phyloP scores from a whole-genome alignment of 2,329 filamentous ascomycete genomes.

The Pseudogymnoascus sp. region DNA sequence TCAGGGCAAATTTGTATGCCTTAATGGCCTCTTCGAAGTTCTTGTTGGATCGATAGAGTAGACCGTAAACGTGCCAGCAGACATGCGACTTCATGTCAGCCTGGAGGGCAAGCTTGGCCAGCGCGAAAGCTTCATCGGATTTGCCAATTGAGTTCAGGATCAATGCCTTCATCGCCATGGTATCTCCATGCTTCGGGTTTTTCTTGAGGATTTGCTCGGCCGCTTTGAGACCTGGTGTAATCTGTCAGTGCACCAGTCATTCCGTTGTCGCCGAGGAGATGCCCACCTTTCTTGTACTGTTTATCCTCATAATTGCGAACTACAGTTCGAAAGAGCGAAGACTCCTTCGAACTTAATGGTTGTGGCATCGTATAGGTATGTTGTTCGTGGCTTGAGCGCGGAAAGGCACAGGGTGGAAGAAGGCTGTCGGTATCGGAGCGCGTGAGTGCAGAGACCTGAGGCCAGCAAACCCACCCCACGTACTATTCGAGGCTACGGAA shows the following conservation, averaged over 20 bases:
- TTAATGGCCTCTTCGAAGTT: conserved; percentile 99
- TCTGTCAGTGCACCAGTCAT: conserved; percentile 12
- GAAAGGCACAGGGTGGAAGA: conserved; percentile 6
- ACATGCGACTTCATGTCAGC: conserved; percentile 99
- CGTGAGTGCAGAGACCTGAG: conserved; percentile 9
- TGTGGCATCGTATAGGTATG: conserved; percentile 51
- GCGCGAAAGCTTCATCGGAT: conserved; percentile 84
- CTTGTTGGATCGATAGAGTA: conserved; percentile 88
- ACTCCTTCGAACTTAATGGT: conserved; percentile 77
- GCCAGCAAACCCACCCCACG: conserved; percentile 7
- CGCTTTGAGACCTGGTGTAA: conserved; percentile 66
- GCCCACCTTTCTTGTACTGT: conserved; percentile 79
- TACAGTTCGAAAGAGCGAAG: conserved; percentile 85
- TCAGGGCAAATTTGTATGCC: conserved; percentile 93
- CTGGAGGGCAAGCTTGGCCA: conserved; percentile 86
- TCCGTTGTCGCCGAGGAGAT: conserved; percentile 10
- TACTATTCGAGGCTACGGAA: conserved; percentile 4
- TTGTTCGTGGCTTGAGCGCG: not conserved
- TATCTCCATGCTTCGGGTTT: conserved; percentile 92
- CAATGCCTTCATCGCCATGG: conserved; percentile 96
- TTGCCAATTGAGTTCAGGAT: conserved; percentile 92
- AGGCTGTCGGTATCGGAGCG: conserved; percentile 9
- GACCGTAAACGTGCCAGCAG: conserved; percentile 97
- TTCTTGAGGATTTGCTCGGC: conserved; percentile 96
- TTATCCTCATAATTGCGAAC: conserved; percentile 97